Evolutionary conservation across 139 green algal genomes (phyloP), one percentile per base, ranked within the genome.

Genomic region (Spirogloea muscicola): DNA sequence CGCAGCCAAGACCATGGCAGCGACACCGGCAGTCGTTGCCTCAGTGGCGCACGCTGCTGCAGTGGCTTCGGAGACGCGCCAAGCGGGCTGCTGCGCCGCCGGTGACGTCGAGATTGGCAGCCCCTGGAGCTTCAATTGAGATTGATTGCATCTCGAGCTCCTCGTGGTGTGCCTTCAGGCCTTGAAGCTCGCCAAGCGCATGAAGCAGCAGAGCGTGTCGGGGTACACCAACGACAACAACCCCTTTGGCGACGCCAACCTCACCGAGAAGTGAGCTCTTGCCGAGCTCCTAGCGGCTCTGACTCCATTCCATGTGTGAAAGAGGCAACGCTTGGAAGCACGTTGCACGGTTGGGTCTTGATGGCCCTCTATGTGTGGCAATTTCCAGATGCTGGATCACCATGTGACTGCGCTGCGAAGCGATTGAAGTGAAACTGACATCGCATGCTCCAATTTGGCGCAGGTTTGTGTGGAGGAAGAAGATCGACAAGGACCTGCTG

Each of bases 381-480:
- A 21, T 25, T 52, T 52, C 16, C 13, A 16, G 10, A 25, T 16
- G 13, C 10, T 52, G 44, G 44, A 25, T 52, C 13, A 52, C 13
- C 16, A 52, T 52, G 44, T 16, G 44, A 13, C 10, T 10, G 44
- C 44, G 44, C 44, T 52, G 13, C 10, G 13, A 52, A 52, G 44
- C 44, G 13, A 13, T 25, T 10, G 44, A 16, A 52, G 10, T n/a
- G 52, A 62, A 16, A 13, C 44, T 62, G 13, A 9, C 6, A 62
- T n/a, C n/a, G n/a, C 51, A 10, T 61, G 6, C 6, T 61, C 51
- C 16, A 21, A 61, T 9, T 21, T 67, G 18, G 21, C 39, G 13
- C 68, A 77, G 74, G 10, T 97, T 97, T 79, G 91, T 97, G 36
- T 97, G 93, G 93, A 69, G 74, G 51, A 97, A 97, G 81, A 97